A percentile compares a stretch with the other conserved stretches of the same genome.
Conservation (phyloP, 2,329 filamentous ascomycete species). For the Herpotrichia juniperi region DNA sequence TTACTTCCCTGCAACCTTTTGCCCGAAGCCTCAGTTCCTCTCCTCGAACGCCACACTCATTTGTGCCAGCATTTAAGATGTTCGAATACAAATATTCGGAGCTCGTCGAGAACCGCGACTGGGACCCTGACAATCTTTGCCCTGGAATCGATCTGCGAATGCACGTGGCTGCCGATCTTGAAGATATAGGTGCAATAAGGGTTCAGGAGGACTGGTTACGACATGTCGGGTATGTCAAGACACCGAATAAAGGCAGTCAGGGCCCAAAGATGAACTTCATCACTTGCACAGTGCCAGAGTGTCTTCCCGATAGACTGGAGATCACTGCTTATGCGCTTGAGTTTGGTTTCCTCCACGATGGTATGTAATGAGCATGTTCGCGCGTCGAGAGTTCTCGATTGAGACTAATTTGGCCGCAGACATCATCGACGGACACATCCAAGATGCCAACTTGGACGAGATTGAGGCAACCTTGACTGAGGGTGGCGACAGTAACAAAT, state of each 20-base stretch:
- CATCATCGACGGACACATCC: not conserved
- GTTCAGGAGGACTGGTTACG: not conserved
- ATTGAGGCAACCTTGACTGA: not conserved
- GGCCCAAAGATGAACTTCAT: not conserved
- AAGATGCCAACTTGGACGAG: not conserved
- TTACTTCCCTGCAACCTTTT: no score
- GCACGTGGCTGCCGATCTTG: not conserved
- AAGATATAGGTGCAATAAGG: not conserved
- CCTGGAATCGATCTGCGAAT: not conserved
- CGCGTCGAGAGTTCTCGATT: not conserved
- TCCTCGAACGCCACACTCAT: no score
- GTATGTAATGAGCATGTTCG: not conserved
- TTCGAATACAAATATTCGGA: not conserved
- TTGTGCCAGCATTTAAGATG: no score
- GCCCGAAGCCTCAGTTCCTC: no score
- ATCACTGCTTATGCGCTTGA: not conserved
- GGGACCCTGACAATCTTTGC: not conserved
- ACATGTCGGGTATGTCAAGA: no score
- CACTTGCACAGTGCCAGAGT: not conserved
- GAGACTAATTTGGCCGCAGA: not conserved
- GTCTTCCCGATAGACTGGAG: not conserved
- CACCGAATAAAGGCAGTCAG: no score
- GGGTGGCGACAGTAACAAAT: not conserved
- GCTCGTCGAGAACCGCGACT: not conserved
- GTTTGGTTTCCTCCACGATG: not conserved